Percentiles rank a stretch among this genome's conserved stretches.
phyloP scores from a whole-genome alignment of 768 basidiomycete species.

The Pseudohyphozyma bogoriensis region DNA sequence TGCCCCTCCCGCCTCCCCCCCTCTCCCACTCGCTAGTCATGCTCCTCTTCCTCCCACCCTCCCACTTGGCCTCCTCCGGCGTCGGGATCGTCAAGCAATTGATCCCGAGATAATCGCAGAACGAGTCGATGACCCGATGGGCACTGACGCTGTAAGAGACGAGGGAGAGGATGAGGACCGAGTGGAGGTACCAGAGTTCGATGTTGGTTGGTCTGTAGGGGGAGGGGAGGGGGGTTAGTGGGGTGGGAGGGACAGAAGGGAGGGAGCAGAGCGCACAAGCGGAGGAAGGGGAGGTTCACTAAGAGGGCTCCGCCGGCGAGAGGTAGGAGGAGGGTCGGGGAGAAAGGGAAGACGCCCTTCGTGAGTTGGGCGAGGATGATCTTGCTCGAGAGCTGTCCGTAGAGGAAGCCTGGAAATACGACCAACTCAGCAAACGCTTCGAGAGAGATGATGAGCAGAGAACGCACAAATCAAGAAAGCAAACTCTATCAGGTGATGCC shows the following conservation, averaged over 20 bases:
- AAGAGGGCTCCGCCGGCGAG: conserved; percentile 8
- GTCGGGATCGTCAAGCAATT: conserved; percentile 10
- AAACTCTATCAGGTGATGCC: conserved; percentile 15
- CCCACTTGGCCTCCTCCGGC: background rate
- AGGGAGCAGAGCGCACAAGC: conserved; percentile 3
- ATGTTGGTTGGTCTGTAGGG: background rate
- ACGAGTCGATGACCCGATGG: conserved; percentile 6
- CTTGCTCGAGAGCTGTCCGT: conserved; percentile 20
- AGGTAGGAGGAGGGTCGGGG: conserved; percentile 10
- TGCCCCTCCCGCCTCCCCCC: background rate
- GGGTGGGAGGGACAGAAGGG: conserved; percentile 28
- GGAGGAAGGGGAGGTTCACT: conserved; percentile 14
- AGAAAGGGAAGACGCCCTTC: conserved; percentile 13
- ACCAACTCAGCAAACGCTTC: background rate
- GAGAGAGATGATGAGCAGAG: no score
- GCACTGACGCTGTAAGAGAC: conserved; percentile 11
- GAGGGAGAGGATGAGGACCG: conserved; percentile 1
- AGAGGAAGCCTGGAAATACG: conserved; percentile 11
- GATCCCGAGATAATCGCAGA: conserved; percentile 23
- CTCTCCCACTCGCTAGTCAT: background rate
- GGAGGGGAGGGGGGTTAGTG: background rate
- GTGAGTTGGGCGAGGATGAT: conserved; percentile 26
- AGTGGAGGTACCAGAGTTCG: background rate
- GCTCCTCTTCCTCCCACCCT: background rate
- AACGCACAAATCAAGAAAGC: conserved; percentile 17